phyloP scores from a whole-genome alignment of 2,329 filamentous ascomycete species.

The Tympanopsis confertula region DNA sequence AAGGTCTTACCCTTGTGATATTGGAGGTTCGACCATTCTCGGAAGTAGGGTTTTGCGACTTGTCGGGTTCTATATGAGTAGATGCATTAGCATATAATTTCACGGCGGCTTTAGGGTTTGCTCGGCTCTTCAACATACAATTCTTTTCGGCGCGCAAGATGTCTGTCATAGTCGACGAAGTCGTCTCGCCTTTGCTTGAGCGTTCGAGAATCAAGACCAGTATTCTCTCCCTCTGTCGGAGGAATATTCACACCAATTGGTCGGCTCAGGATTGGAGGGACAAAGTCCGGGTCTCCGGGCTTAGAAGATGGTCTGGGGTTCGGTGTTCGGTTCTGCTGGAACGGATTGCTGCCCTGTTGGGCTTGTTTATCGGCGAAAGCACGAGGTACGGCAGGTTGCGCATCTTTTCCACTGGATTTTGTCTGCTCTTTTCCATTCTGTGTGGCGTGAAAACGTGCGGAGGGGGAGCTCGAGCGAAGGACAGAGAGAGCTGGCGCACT shows the following conservation, averaged over 20 bases:
- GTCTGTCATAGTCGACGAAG: slow-evolving; percentile 75
- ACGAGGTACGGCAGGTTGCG: too few species aligned
- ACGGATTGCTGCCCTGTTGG: background rate
- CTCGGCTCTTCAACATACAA: slow-evolving; percentile 39
- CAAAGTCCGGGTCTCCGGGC: slow-evolving; percentile 26
- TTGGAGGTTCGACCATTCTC: slow-evolving; percentile 80
- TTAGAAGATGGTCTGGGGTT: background rate
- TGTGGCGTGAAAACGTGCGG: background rate
- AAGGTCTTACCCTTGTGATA: slow-evolving; percentile 87
- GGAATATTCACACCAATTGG: slow-evolving; percentile 74
- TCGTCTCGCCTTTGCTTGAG: slow-evolving; percentile 62
- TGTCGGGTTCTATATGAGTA: slow-evolving; percentile 47
- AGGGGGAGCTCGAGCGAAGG: background rate
- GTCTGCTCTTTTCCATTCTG: background rate
- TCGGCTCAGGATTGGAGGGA: slow-evolving; percentile 47
- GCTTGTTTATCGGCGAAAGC: background rate
- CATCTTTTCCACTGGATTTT: too few species aligned
- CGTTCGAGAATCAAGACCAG: slow-evolving; percentile 59
- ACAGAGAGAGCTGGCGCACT: background rate
- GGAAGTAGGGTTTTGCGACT: slow-evolving; percentile 82
- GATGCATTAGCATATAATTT: background rate
- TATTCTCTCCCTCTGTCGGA: slow-evolving; percentile 70
- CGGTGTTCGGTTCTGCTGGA: background rate
- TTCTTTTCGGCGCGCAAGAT: slow-evolving; percentile 63
- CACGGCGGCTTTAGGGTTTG: background rate